Evolutionary conservation across 495 filamentous ascomycete species (phyloP).

Genomic region (Massariosphaeria phaeospora): DNA sequence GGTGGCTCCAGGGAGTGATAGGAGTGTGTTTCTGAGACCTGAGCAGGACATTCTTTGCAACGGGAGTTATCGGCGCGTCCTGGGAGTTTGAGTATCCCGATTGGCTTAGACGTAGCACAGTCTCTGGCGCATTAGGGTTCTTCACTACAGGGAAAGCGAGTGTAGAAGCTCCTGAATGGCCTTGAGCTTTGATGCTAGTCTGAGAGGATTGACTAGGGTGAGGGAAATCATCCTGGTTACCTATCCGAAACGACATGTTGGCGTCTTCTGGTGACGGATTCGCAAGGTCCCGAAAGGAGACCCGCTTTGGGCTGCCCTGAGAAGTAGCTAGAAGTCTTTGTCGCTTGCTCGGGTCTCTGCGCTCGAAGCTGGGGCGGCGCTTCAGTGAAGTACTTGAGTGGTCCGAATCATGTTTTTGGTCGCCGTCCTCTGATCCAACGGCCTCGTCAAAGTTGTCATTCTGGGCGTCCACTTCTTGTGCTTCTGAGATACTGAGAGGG

Average conservation of each 20-base stretch:
- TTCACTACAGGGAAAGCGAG: constrained; percentile 75
- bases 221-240: neutral
- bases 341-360: neutral
- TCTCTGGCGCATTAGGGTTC: constrained; percentile 62
- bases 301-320: neutral
- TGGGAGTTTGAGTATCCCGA: constrained; percentile 46
- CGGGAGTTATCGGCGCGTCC: constrained; percentile 29
- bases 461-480: neutral
- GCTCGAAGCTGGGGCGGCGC: neutral
- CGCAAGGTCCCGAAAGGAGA: constrained; percentile 11
- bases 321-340: constrained; percentile 1
- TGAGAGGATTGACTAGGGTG: constrained; percentile 34
- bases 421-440: neutral
- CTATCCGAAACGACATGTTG: neutral
- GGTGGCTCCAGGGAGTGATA: constrained; percentile 29
- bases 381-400: constrained; percentile 2
- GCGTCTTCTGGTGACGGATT: neutral
- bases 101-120: constrained; percentile 65
- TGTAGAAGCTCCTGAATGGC: constrained; percentile 30
- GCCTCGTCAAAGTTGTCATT: constrained; percentile 5
- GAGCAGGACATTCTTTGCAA: constrained; percentile 3
- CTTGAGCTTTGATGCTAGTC: constrained; percentile 34
- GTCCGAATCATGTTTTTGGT: constrained; percentile 1
- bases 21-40: constrained; percentile 5
- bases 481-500: constrained; percentile 23